phyloP scores from a whole-genome alignment of 495 filamentous ascomycete genomes.

The Penicillium atrosanguineum region DNA sequence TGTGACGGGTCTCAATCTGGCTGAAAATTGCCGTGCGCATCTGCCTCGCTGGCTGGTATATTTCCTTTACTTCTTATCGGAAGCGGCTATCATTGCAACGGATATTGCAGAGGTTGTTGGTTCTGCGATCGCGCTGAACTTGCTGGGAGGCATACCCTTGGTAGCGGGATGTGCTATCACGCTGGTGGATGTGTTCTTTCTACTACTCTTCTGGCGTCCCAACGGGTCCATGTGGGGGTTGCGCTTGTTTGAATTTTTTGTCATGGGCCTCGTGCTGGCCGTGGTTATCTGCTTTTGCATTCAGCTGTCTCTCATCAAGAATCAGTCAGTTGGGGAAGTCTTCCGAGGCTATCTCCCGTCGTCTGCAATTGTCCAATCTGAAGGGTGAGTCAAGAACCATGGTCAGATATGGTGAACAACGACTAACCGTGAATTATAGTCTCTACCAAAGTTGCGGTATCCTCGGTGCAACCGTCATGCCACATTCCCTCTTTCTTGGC shows the following conservation, averaged over 20 bases:
- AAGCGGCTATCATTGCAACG: constrained; percentile 81
- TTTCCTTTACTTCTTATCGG: constrained; percentile 69
- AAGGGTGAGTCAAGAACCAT: constrained; percentile 46
- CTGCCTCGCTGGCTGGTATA: constrained; percentile 76
- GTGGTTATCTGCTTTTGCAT: constrained; percentile 92
- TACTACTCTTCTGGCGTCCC: constrained; percentile 82
- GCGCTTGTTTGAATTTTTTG: constrained; percentile 76
- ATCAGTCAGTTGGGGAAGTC: constrained; percentile 69
- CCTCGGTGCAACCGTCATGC: constrained; percentile 92
- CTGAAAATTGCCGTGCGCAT: constrained; percentile 73
- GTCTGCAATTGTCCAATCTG: constrained; percentile 63
- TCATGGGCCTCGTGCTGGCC: constrained; percentile 73
- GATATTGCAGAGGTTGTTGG: constrained; percentile 94
- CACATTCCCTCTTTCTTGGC: constrained; percentile 87
- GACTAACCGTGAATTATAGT: constrained; percentile 35
- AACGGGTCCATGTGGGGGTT: constrained; percentile 69
- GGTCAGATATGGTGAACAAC: not conserved
- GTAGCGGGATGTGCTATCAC: constrained; percentile 86
- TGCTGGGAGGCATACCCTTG: constrained; percentile 76
- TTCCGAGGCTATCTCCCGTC: constrained; percentile 85
- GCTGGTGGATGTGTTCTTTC: constrained; percentile 78
- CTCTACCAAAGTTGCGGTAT: constrained; percentile 91
- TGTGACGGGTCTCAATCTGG: constrained; percentile 80
- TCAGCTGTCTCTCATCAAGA: constrained; percentile 74
- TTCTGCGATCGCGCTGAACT: constrained; percentile 85